Conservation (phyloP, 441 rosid species). For the Flueggea neowawraea region DNA sequence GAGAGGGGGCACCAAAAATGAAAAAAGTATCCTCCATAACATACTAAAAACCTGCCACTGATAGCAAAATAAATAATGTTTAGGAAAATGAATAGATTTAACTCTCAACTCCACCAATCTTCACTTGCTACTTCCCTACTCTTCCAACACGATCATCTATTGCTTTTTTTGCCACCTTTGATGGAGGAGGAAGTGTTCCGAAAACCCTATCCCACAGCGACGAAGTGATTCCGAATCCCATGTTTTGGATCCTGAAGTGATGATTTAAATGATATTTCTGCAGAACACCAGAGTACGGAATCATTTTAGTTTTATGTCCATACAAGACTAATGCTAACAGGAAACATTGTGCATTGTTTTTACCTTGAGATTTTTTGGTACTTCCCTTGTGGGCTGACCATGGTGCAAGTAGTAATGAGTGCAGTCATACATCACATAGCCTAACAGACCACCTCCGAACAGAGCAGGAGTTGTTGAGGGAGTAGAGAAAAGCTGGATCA, state of each 20-base stretch:
- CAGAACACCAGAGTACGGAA: conserved; percentile 7
- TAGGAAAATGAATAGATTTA: background rate
- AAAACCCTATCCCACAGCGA: conserved; percentile 86
- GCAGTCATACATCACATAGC: conserved; percentile 88
- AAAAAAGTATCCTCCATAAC: conserved; percentile 4
- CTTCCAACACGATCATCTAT: conserved; percentile 31
- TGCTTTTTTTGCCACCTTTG: conserved; percentile 33
- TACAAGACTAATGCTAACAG: background rate
- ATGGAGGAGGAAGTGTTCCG: conserved; percentile 78
- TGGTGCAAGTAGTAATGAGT: conserved; percentile 97
- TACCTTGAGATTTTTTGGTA: conserved; percentile 83
- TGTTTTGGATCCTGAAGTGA: conserved; percentile 84
- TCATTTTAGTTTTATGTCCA: background rate
- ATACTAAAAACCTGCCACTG: conserved; percentile 10
- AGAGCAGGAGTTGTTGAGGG: conserved; percentile 79
- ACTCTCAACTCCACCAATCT: conserved; percentile 8
- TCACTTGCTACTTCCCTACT: conserved; percentile 11
- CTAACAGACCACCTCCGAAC: conserved; percentile 88
- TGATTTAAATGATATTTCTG: conserved; percentile 99
- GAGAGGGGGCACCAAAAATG: conserved; percentile 7
- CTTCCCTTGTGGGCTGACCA: conserved; percentile 66
- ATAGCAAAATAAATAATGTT: conserved; percentile 15
- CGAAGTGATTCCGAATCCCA: conserved; percentile 96
- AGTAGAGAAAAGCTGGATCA: conserved; percentile 53
- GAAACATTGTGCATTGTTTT: conserved; percentile 1